These are phyloP conservation scores for Neurospora sp. DNA, from an alignment of 495 filamentous ascomycete species.

Conservation along the genomic window DNA sequence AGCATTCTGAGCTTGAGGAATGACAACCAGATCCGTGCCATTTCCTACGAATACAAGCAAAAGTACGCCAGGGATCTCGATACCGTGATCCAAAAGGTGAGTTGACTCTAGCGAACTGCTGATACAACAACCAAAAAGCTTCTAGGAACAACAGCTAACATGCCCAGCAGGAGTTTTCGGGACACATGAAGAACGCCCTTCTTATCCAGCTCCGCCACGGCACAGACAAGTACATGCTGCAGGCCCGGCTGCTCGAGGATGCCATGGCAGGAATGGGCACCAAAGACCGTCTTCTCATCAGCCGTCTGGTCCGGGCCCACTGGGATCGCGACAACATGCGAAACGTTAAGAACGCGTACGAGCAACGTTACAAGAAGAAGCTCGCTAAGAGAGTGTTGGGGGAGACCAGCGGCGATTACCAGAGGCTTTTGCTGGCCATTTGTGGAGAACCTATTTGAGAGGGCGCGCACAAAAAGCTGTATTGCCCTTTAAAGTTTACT, in stretches of 20 bases:
- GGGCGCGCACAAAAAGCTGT: background rate
- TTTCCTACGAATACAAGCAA: constrained; percentile 57
- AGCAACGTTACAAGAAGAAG: constrained; percentile 49
- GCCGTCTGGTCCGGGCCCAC: constrained; percentile 61
- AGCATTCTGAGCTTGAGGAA: constrained; percentile 61
- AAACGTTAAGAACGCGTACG: constrained; percentile 65
- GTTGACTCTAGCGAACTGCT: constrained; percentile 1
- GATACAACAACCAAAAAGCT: background rate
- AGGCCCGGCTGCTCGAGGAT: constrained; percentile 70
- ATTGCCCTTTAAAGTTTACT: background rate
- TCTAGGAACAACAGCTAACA: constrained; percentile 1
- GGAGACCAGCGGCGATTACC: constrained; percentile 83
- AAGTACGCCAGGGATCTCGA: constrained; percentile 58
- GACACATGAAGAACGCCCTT: constrained; percentile 86
- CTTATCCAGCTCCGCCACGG: constrained; percentile 67
- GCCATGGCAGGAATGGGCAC: constrained; percentile 82
- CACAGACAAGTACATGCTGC: constrained; percentile 67
- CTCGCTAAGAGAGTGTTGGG: constrained; percentile 56
- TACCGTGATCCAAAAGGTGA: constrained; percentile 55
- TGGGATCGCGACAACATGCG: constrained; percentile 67
- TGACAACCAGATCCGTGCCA: constrained; percentile 72
- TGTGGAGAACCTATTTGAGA: background rate
- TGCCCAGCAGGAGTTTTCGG: constrained; percentile 56
- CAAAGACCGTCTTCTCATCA: constrained; percentile 69
- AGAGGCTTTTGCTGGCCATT: constrained; percentile 50